Evolutionary conservation across 164 flowering plant species (phyloP), one percentile per base, ranked within the genome.

Genomic region (Paratinospora sagittata): DNA sequence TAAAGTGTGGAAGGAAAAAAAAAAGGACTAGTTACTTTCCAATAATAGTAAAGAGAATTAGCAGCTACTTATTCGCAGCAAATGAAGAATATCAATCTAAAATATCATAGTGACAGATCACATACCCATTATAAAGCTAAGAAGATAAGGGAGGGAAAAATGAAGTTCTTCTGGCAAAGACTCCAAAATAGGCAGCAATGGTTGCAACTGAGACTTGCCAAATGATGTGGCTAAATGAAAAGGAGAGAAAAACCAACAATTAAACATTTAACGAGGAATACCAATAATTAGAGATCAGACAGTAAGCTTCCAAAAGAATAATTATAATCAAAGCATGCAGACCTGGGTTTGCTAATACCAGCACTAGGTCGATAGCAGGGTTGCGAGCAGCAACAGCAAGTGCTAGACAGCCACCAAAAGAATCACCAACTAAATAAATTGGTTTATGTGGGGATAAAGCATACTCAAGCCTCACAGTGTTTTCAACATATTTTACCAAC

Each of bases 341-440:
- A 91, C 98, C 97, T 77, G 98, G 97, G 81, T 94, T 94, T 64
- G 79, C 84, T 77, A 94, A 75, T 82, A 94, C 69, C 70, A 92
- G n/a, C 13, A 92, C 84, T 24, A 95, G 84, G 75, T 95, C 97
- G 70, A 90, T 84, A n/a, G 75, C 27, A 45, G 97, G 97, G 78
- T 89, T 92, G 63, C 90, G 95, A 72, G 97, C 92, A 72, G 97
- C 97, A 77, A 92, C 84, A 49, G 94, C 90, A 75, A 95, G 97
- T 65, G 97, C 94, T 60, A 95, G 80, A 84, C 91, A 88, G 78
- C 97, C 97, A 57, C 98, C 98, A 74, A 95, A 84, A 39, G 98
- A 95, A 81, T 95, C 97, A 21, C 97, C 97, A 58, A 95, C 86
- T 63, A 95, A 73, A 80, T 95, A 95, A 68, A 95, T 88, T 49